A percentile compares a stretch with the other conserved stretches of the same genome.
These are phyloP conservation scores for Lasiodiplodia sp. DNA, from an alignment of 2,329 filamentous ascomycete species.

Conservation along the genomic window DNA sequence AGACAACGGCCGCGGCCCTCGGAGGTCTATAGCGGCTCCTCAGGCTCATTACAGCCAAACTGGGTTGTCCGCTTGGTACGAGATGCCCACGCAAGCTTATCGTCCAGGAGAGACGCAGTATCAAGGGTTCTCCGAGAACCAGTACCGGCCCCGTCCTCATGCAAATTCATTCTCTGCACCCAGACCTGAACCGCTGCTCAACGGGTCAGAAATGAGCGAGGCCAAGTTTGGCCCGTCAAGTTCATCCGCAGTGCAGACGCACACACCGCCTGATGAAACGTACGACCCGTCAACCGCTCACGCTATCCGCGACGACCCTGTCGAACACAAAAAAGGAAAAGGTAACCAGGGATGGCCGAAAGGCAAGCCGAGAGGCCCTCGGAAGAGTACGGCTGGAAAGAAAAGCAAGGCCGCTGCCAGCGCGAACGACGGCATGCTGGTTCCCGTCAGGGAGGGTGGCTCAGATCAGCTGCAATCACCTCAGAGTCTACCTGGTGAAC, in stretches of 20 bases:
- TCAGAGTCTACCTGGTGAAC: constrained; percentile 42
- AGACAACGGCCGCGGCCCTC: constrained; percentile 12
- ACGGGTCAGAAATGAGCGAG: constrained; percentile 9
- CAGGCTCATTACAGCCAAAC: constrained; percentile 18
- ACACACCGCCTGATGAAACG: constrained; percentile 50
- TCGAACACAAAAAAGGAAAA: constrained; percentile 44
- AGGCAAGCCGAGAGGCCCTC: constrained; percentile 53
- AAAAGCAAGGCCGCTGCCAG: constrained; percentile 44
- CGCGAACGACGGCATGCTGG: constrained; percentile 31
- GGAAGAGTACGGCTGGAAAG: constrained; percentile 46
- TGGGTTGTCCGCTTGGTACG: constrained; percentile 7
- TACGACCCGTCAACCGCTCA: constrained; percentile 32
- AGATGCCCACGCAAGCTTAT: neutral
- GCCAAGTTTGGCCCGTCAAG: constrained; percentile 3
- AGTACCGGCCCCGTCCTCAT: constrained; percentile 4
- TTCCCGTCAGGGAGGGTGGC: constrained; percentile 18
- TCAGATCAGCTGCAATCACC: constrained; percentile 45
- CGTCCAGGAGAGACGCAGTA: constrained; percentile 3
- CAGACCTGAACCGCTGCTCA: constrained; percentile 8
- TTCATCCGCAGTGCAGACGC: constrained; percentile 43
- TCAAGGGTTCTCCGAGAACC: constrained; percentile 3
- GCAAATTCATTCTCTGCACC: constrained; percentile 16
- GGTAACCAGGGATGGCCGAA: constrained; percentile 54
- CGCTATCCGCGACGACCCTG: constrained; percentile 30
- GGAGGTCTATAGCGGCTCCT: constrained; percentile 23